Conservation (phyloP, 1,139 yeast species). For the Kodamaea ohmeri region DNA sequence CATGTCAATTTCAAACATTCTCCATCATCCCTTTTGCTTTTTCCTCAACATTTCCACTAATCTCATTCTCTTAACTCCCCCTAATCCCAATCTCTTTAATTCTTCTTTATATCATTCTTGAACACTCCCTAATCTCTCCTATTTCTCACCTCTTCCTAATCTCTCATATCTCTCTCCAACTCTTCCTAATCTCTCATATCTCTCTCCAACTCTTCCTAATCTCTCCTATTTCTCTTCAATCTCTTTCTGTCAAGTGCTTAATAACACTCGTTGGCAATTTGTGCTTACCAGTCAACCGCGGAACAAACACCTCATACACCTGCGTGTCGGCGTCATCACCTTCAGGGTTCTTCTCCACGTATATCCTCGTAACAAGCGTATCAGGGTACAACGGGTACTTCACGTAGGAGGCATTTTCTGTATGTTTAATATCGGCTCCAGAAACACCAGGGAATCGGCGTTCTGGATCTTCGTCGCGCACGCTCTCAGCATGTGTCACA, state of each 20-base stretch:
- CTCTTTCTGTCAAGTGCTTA: constrained; percentile 30
- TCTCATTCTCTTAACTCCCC: too few relatives aligned
- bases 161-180: not conserved
- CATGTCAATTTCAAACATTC: too few relatives aligned
- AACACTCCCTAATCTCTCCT: too few relatives aligned
- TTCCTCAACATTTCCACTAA: too few relatives aligned
- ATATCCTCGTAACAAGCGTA: constrained; percentile 65
- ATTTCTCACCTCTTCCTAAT: too few relatives aligned
- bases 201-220: not conserved
- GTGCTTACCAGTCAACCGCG: constrained; percentile 47
- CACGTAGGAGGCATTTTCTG: constrained; percentile 16
- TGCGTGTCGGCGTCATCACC: constrained; percentile 54
- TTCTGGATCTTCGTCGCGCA: constrained; percentile 3
- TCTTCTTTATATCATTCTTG: too few relatives aligned
- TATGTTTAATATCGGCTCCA: constrained; percentile 2
- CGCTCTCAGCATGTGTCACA: constrained; percentile 8
- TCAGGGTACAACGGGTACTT: constrained; percentile 56
- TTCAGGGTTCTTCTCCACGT: constrained; percentile 63
- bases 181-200: not conserved
- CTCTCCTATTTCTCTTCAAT: constrained; percentile 1
- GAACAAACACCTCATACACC: constrained; percentile 69
- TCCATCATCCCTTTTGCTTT: too few relatives aligned
- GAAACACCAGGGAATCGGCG: constrained; percentile 3
- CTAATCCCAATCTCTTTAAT: too few relatives aligned
- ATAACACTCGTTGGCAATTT: constrained; percentile 33